These are phyloP conservation scores for Phalaenopsis aphrodite DNA, from an alignment of 106 monocot species.

Conservation along the genomic window DNA sequence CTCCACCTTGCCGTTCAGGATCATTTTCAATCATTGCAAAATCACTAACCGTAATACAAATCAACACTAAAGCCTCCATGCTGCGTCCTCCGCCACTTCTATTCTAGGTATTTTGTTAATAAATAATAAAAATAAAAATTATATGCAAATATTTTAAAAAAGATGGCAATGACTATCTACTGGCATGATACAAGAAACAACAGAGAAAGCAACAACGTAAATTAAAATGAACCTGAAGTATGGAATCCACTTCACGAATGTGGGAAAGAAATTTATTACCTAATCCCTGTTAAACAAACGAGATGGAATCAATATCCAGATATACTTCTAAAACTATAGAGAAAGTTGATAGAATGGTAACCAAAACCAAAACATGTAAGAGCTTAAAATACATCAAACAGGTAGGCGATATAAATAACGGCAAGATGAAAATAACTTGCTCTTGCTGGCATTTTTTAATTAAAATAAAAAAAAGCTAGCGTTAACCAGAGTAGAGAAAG, in stretches of 20 bases:
- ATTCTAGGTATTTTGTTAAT: neutral
- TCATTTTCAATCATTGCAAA: neutral
- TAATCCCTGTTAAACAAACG: slow-evolving; percentile 47
- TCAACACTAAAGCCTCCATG: neutral
- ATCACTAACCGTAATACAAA: neutral
- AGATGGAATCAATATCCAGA: slow-evolving; percentile 7
- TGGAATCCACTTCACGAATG: slow-evolving; percentile 96
- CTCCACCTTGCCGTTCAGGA: neutral
- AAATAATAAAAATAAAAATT: neutral
- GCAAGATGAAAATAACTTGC: neutral
- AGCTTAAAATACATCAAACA: neutral
- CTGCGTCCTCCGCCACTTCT: neutral
- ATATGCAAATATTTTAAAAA: neutral
- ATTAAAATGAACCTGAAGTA: slow-evolving; percentile 67
- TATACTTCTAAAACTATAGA: neutral
- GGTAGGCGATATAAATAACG: neutral
- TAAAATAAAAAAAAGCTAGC: too few species aligned
- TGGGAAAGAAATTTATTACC: slow-evolving; percentile 95
- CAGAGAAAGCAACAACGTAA: slow-evolving; percentile 3
- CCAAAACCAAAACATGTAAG: neutral
- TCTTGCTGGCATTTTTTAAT: neutral
- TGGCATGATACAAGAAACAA: neutral
- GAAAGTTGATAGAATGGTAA: neutral
- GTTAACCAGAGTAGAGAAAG: neutral
- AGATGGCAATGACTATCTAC: neutral